phyloP scores from a whole-genome alignment of 768 basidiomycete species.

The Cantharellus anzutake region DNA sequence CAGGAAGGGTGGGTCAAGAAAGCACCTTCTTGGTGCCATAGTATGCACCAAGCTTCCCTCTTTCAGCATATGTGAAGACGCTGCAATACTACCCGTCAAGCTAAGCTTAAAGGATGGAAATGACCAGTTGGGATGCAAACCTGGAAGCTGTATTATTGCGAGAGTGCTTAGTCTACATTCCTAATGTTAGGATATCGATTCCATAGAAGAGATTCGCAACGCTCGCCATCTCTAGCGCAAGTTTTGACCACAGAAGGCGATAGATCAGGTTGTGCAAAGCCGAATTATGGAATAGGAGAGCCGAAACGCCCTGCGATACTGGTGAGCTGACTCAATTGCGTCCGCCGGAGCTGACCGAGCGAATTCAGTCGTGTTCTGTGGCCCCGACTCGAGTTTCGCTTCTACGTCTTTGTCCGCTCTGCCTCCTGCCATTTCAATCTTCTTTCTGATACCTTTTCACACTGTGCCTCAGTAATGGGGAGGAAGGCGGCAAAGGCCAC shows the following conservation, averaged over 20 bases:
- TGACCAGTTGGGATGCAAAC: background rate
- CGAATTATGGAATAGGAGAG: background rate
- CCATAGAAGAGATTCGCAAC: background rate
- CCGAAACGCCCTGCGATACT: background rate
- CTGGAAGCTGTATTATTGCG: constrained; percentile 1
- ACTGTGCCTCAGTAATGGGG: constrained; percentile 20
- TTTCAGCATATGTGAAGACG: constrained; percentile 54
- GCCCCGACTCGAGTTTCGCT: no score
- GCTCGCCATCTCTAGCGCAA: background rate
- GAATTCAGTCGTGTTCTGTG: no score
- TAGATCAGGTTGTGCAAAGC: background rate
- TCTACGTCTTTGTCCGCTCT: no score
- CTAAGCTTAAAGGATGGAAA: background rate
- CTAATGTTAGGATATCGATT: background rate
- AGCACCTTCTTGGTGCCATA: constrained; percentile 66
- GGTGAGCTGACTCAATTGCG: background rate
- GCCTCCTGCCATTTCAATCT: background rate
- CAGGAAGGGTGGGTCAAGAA: constrained; percentile 1
- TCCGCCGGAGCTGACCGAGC: no score
- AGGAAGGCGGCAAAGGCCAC: constrained; percentile 60
- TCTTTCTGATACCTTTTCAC: background rate
- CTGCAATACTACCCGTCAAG: background rate
- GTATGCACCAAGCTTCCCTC: constrained; percentile 44
- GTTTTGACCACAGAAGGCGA: no score
- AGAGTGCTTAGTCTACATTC: constrained; percentile 8